Percentiles rank a stretch among this genome's conserved stretches.
Evolutionary conservation across 805 yeast genomes (phyloP).

Genomic region (Wickerhamomyces bisporus): DNA sequence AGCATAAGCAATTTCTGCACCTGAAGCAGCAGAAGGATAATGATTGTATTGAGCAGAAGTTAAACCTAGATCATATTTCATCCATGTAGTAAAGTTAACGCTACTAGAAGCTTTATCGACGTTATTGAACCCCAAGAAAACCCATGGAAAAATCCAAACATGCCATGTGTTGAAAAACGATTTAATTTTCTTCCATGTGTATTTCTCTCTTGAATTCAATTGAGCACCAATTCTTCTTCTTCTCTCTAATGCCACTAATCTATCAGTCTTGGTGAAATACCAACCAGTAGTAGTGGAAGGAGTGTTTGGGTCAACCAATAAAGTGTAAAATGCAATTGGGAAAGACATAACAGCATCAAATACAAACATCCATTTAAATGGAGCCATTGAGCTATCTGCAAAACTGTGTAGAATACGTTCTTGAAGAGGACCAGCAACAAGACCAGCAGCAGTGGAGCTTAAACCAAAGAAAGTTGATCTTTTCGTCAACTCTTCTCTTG

Average conservation of each 20-base stretch:
- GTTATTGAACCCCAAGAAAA: conserved; percentile 5
- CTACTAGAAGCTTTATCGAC: conserved; percentile 25
- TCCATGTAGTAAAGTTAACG: conserved; percentile 42
- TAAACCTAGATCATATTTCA: conserved; percentile 30
- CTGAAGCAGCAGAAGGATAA: conserved; percentile 32
- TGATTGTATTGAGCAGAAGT: conserved; percentile 29
- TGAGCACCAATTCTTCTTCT: conserved; percentile 21
- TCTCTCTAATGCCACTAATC: conserved; percentile 38
- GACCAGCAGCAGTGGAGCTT: conserved; percentile 28
- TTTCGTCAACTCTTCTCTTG: conserved; percentile 26
- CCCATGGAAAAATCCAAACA: conserved; percentile 34
- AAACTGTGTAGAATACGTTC: conserved; percentile 25
- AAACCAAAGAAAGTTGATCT: conserved; percentile 25
- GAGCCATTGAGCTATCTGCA: conserved; percentile 20
- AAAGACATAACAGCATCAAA: conserved; percentile 38
- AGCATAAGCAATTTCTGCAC: conserved; percentile 31
- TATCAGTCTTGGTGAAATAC: conserved; percentile 24
- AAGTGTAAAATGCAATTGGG: conserved; percentile 40
- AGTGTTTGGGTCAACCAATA: conserved; percentile 41
- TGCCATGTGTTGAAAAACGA: conserved; percentile 41
- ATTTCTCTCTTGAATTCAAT: conserved; percentile 28
- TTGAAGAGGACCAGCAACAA: conserved; percentile 36
- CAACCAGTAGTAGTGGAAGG: conserved; percentile 37
- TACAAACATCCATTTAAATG: conserved; percentile 44
- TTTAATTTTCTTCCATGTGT: conserved; percentile 34